Evolutionary conservation across 2,329 filamentous ascomycete genomes (phyloP), one percentile per base, ranked within the genome.

Genomic region (Atkinsonella hypoxylon): DNA sequence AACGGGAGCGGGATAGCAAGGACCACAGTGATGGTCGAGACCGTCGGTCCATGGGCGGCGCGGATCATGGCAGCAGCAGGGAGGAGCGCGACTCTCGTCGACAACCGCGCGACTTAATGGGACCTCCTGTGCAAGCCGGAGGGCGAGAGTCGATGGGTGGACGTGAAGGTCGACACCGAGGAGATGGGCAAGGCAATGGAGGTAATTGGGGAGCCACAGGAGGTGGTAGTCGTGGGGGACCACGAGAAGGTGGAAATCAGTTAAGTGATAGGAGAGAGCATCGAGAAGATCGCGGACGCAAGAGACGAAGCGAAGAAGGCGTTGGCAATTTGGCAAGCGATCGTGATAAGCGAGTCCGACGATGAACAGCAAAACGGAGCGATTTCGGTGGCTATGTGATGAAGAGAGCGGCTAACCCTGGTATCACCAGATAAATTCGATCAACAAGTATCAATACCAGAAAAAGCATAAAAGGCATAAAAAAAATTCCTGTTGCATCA

Each of bases 271-370:
- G 66, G 31, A 60, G 62, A 20, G 65, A 67, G 36, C 53, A 59
- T 48, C 57, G 65, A 55, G 61, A 68, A 46, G 67, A 70, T 34
- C 64, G 67, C 13, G 62, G 64, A 34, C 63, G 67, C 53, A 65
- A 70, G 59, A 58, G 67, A 52, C 59, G 65, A 59, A 77, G 74
- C 56, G 76, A 78, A 53, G 76, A 77, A 48, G 70, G 70, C 18
- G 58, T 62, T n/a, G 67, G 64, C 36, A 55, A 57, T 18, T 53
- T 65, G 54, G 56, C 61, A 15, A 70, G 62, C 57, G 74, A 77
- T 39, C 68, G 73, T 52, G 76, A 80, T 54, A 81, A 81, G 69
- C 70, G 77, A 61, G 70, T 67, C 55, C 71, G 77, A 62, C 71
- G 73, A 58, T 77, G 42, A 47, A 70, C 61, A 51, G 47, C 36